Conservation (phyloP, 371 early-diverging fungal species). For the Mucor piriformis region DNA sequence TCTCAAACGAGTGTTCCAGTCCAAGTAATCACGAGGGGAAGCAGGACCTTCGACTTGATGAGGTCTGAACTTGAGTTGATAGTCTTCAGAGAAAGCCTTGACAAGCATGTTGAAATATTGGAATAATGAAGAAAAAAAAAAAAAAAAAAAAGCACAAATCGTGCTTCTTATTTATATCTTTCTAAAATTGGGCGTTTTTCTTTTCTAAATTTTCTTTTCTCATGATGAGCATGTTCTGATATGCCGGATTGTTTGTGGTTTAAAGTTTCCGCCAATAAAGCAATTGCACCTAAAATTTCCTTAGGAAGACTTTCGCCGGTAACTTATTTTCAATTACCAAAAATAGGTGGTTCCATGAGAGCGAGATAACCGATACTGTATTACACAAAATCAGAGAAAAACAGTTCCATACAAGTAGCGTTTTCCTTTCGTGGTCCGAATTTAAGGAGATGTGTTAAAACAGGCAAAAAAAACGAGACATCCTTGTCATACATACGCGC, state of each 20-base stretch:
- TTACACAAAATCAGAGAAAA: background rate
- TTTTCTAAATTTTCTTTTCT: background rate
- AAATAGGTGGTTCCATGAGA: background rate
- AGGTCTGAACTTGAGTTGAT: constrained; percentile 27
- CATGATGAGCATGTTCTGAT: background rate
- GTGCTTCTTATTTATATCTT: background rate
- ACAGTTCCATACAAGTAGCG: background rate
- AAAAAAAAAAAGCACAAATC: background rate
- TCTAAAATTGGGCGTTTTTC: background rate
- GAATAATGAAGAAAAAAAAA: background rate
- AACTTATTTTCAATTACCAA: background rate
- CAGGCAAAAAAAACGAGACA: background rate
- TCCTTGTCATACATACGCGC: background rate
- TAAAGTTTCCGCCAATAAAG: background rate
- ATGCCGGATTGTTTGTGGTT: background rate
- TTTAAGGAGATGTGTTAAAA: background rate
- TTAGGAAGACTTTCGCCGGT: background rate
- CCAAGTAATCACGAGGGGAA: constrained; percentile 31
- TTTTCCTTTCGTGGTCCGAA: background rate
- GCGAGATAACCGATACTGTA: background rate
- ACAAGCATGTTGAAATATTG: constrained; percentile 23
- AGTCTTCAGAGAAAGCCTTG: constrained; percentile 32
- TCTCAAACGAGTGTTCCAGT: constrained; percentile 25
- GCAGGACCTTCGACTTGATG: constrained; percentile 32
- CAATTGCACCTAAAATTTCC: background rate